Evolutionary conservation across 352 stramenopile genomes (phyloP), one percentile per base, ranked within the genome.

Genomic region (Phytophthora tentaculata): DNA sequence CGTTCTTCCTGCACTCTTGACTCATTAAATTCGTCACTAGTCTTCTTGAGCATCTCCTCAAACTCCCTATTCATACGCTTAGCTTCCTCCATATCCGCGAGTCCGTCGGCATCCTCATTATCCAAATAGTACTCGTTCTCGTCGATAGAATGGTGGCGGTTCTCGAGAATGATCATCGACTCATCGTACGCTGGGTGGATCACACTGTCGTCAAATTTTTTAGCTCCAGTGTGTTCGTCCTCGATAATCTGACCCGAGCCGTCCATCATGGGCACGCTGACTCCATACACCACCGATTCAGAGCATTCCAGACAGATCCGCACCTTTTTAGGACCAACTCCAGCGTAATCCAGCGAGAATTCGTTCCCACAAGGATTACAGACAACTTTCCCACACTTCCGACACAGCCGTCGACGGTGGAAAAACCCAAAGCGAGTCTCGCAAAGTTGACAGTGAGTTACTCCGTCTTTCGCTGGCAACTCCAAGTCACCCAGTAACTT

Each of bases 341-440:
- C 73, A 0, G 67, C 77, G 35, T 85, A 83, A 58, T 90, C 82
- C 4, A 92, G 64, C 28, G 85, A 64, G 20, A 80, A 90, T 9
- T 72, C 56, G 23, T 67, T 73, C 9, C 59, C 72, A 61, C 87
- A 95, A n/a, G 69, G 61, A 1, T 77, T 84, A 57, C 87, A 95
- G 9, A 95, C 67, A 6, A 92, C 79, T 47, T 88, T 83, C 10
- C 83, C 85, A 56, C 87, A 95, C 56, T 93, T 93, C 9, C 87
- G 83, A 59, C 87, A 95, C 2, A 83, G 74, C 50, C 70, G 80
- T 55, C 88, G 77, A 28, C 87, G 81, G 43, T 87, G 73, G 55
- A 94, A 92, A 24, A 92, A 44, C 7, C 73, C 70, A 52, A 94
- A 92, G 19, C 78, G 76, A 24, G 62, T 74, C 16, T 71, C 58